Percentiles rank a stretch among this genome's conserved stretches.
Conservation (phyloP, 305 asterid species). For the Solanum aculeatissimum region DNA sequence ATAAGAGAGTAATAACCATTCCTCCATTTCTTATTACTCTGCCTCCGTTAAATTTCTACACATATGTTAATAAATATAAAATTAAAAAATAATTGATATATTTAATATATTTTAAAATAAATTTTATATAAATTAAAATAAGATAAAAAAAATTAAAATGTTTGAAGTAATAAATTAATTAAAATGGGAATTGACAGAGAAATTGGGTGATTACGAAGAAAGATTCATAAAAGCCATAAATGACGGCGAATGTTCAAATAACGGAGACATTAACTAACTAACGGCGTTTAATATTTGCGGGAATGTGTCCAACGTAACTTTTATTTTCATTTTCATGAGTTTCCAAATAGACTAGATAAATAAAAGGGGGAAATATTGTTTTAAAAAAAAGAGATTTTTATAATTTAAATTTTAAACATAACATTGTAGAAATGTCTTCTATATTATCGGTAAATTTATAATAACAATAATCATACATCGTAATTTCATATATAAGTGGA, state of each 20-base stretch:
- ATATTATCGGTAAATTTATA: background rate
- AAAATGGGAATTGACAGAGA: background rate
- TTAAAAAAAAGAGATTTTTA: background rate
- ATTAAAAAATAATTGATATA: too few species aligned
- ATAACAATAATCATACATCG: background rate
- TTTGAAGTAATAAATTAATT: background rate
- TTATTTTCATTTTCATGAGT: background rate
- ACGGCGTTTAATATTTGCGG: background rate
- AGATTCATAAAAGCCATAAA: background rate
- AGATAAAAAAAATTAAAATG: too few species aligned
- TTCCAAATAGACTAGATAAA: background rate
- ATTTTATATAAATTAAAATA: too few species aligned
- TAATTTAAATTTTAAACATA: background rate
- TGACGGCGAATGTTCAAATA: background rate
- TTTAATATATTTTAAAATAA: too few species aligned
- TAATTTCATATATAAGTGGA: background rate
- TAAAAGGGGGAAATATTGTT: background rate
- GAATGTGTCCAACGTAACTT: background rate
- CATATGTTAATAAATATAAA: too few species aligned
- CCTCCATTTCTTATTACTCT: too few species aligned
- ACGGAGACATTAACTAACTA: too few species aligned
- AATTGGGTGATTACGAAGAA: background rate
- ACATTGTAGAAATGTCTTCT: background rate
- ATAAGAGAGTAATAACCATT: too few species aligned
- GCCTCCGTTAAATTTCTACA: too few species aligned